These are phyloP conservation scores for Mycena haematopus DNA, from an alignment of 768 basidiomycete species.

Conservation along the genomic window DNA sequence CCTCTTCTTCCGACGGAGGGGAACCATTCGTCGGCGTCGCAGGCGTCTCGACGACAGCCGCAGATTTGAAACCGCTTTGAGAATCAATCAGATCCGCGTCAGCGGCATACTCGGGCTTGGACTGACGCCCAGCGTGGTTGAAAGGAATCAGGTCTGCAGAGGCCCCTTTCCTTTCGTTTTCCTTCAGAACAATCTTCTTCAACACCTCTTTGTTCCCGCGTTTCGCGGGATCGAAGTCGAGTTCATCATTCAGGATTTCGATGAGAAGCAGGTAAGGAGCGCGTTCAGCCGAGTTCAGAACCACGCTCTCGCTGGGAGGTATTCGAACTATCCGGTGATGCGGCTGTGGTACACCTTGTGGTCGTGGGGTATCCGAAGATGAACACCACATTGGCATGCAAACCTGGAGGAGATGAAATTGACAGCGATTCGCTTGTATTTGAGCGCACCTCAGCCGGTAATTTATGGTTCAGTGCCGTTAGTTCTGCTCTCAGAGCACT, in stretches of 20 bases:
- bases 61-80: slow-evolving; percentile 31
- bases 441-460: slow-evolving; percentile 79
- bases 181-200: slow-evolving; percentile 74
- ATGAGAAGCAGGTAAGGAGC: slow-evolving; percentile 93
- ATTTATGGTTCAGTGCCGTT: slow-evolving; percentile 92
- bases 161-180: slow-evolving; percentile 62
- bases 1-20: slow-evolving; percentile 66
- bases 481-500: slow-evolving; percentile 96
- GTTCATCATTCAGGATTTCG: slow-evolving; percentile 87
- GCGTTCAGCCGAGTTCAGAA: slow-evolving; percentile 95
- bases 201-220: slow-evolving; percentile 87
- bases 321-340: slow-evolving; percentile 97
- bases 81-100: slow-evolving; percentile 41
- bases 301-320: slow-evolving; percentile 96
- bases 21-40: slow-evolving; percentile 25
- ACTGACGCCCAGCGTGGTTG: slow-evolving; percentile 33
- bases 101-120: slow-evolving; percentile 33
- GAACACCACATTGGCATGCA: slow-evolving; percentile 91
- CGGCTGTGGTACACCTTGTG: slow-evolving; percentile 55
- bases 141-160: slow-evolving; percentile 63
- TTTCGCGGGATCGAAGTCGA: slow-evolving; percentile 90
- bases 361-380: slow-evolving; percentile 64
- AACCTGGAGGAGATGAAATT: slow-evolving; percentile 51
- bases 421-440: slow-evolving; percentile 45
- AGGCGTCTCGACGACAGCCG: slow-evolving; percentile 29